Evolutionary conservation across 805 yeast species (phyloP).

Genomic region (Torulaspora maleeae): DNA sequence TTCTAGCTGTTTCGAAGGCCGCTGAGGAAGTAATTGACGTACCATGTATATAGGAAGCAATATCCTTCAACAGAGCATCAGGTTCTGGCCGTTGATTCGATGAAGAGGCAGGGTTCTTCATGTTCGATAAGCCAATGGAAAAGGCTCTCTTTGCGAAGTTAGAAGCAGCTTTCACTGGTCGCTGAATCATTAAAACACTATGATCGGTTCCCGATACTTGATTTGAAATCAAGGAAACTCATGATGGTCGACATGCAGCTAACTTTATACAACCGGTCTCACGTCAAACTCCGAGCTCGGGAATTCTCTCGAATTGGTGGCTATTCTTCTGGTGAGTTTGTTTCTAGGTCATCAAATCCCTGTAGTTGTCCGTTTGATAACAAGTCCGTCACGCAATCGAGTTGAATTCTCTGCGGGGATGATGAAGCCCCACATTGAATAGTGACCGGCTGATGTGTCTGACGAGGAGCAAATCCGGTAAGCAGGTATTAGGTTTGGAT

Average conservation of each 20-base stretch:
- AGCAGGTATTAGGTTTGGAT: not conserved
- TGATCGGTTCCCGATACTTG: not conserved
- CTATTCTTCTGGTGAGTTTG: no score
- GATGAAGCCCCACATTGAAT: no score
- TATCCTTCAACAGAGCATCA: slow-evolving; percentile 46
- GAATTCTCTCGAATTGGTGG: no score
- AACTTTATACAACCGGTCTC: no score
- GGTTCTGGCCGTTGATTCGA: slow-evolving; percentile 47
- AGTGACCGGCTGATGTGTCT: no score
- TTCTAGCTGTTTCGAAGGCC: slow-evolving; percentile 51
- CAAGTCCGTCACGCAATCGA: no score
- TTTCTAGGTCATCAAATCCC: no score
- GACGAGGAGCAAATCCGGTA: no score
- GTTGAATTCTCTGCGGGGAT: no score
- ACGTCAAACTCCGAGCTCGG: no score
- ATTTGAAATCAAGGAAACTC: not conserved
- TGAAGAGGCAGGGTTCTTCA: not conserved
- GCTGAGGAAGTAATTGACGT: slow-evolving; percentile 42
- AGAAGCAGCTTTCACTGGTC: not conserved
- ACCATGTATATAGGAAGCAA: slow-evolving; percentile 48
- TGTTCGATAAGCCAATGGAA: not conserved
- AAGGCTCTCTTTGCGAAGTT: not conserved
- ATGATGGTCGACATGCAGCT: no score
- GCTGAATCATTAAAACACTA: not conserved
- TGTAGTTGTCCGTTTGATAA: no score